phyloP scores from a whole-genome alignment of 73 alveolate genomes.

The Tetrahymena borealis region DNA sequence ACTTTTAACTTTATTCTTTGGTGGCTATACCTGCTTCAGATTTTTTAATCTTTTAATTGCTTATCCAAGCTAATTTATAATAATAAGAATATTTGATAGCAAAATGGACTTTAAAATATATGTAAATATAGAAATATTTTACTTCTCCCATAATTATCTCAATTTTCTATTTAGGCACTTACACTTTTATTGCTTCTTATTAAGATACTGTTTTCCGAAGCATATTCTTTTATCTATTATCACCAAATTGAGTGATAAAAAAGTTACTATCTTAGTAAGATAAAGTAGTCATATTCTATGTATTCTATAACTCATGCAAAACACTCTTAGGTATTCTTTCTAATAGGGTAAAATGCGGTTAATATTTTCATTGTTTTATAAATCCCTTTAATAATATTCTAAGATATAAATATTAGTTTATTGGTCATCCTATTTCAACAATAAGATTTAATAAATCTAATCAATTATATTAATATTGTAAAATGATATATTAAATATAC shows the following conservation, averaged over 20 bases:
- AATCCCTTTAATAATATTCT: no score
- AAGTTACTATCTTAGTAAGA: not conserved
- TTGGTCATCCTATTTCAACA: no score
- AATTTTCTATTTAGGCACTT: not conserved
- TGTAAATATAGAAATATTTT: not conserved
- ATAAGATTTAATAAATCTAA: no score
- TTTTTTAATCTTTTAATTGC: not conserved
- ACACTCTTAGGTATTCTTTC: not conserved
- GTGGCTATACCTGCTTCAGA: not conserved
- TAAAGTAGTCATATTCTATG: not conserved
- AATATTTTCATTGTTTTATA: no score
- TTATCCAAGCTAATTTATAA: not conserved
- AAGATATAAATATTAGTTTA: no score
- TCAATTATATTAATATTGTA: no score
- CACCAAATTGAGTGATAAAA: not conserved
- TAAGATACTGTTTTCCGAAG: not conserved
- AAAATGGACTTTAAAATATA: not conserved
- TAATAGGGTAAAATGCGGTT: not conserved
- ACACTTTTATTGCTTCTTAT: not conserved
- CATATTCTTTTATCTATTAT: not conserved
- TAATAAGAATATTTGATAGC: not conserved
- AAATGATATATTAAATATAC: no score
- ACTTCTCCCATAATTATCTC: not conserved
- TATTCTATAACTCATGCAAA: not conserved
- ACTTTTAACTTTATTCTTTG: not conserved